phyloP scores from a whole-genome alignment of 306 rosid species.

The Astragalus glycyphyllos region DNA sequence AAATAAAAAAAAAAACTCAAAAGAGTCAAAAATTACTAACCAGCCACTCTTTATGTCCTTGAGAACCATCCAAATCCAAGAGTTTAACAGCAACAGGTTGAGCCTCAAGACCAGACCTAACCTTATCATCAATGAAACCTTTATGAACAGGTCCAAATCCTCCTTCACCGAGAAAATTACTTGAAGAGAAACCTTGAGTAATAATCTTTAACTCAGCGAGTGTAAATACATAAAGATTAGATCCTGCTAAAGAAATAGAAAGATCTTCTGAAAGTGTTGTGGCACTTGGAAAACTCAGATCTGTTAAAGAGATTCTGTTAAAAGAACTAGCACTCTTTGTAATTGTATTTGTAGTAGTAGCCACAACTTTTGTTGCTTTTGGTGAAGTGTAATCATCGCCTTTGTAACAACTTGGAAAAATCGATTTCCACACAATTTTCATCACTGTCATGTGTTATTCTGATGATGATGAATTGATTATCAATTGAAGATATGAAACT shows the following conservation, averaged over 20 bases:
- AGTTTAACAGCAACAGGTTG: constrained; percentile 96
- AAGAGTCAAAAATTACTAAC: constrained; percentile 37
- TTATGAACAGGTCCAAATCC: constrained; percentile 99
- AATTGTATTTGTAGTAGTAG: constrained; percentile 23
- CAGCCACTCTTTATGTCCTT: constrained; percentile 99
- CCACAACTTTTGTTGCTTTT: constrained; percentile 55
- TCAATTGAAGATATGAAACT: neutral
- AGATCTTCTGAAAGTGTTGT: constrained; percentile 70
- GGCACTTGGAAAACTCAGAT: constrained; percentile 72
- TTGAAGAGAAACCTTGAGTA: constrained; percentile 72
- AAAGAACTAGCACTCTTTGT: constrained; percentile 51
- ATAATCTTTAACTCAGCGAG: constrained; percentile 83
- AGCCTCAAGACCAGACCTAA: constrained; percentile 72
- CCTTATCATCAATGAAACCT: constrained; percentile 90
- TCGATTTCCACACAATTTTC: constrained; percentile 54
- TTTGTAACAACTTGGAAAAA: constrained; percentile 66
- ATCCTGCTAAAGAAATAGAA: constrained; percentile 82
- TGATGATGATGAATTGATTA: neutral
- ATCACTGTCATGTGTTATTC: constrained; percentile 39
- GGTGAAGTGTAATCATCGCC: constrained; percentile 45
- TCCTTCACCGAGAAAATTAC: constrained; percentile 88
- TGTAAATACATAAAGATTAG: constrained; percentile 69
- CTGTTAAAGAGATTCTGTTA: constrained; percentile 64
- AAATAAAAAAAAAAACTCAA: constrained; percentile 36
- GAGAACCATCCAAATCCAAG: constrained; percentile 83